Evolutionary conservation across 371 early-diverging fungal species (phyloP).

Genomic region (Massospora cicadina): DNA sequence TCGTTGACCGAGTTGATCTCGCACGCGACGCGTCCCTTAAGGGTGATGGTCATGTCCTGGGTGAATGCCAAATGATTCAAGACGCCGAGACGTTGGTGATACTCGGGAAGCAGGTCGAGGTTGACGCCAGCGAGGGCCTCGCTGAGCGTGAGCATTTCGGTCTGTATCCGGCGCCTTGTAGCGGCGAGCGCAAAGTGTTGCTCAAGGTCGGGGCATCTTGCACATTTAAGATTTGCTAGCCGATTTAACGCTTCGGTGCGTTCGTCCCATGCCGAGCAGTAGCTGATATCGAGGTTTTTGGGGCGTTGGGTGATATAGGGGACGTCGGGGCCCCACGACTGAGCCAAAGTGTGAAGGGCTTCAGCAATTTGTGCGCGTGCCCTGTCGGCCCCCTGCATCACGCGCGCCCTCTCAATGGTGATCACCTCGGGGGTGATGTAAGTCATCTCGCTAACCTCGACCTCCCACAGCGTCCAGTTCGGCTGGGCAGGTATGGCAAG

Average conservation of each 20-base stretch:
- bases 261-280: not conserved
- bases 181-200: conserved; percentile 45
- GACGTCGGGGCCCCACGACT: conserved; percentile 46
- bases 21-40: conserved; percentile 99
- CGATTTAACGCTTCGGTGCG: conserved; percentile 21
- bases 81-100: conserved; percentile 69
- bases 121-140: conserved; percentile 75
- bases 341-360: not conserved
- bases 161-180: conserved; percentile 38
- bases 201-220: conserved; percentile 59
- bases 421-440: not conserved
- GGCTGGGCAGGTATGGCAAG: not conserved
- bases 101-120: conserved; percentile 81
- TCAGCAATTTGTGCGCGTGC: not conserved
- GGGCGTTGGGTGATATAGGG: conserved; percentile 28
- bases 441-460: not conserved
- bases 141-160: conserved; percentile 50
- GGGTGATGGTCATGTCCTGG: conserved; percentile 71
- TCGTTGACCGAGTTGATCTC: conserved; percentile 95
- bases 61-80: conserved; percentile 59
- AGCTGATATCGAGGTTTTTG: not conserved
- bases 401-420: not conserved
- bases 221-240: conserved; percentile 52
- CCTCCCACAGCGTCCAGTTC: not conserved
- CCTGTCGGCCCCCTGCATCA: not conserved